Percentiles rank a stretch among this genome's conserved stretches.
phyloP scores from a whole-genome alignment of 2,329 filamentous ascomycete genomes.

The Penicillium sp. region DNA sequence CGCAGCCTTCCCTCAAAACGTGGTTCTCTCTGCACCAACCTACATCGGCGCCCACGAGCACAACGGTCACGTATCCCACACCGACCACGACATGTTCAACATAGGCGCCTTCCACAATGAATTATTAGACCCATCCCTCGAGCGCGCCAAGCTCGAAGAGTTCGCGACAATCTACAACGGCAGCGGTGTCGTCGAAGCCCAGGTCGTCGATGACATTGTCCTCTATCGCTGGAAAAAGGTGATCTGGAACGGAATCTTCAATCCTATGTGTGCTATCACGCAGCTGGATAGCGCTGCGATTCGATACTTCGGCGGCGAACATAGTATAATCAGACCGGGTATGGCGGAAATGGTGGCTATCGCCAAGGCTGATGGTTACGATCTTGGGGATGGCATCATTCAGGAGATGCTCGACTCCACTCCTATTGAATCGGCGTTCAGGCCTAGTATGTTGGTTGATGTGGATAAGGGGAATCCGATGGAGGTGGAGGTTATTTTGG shows the following conservation, averaged over 20 bases:
- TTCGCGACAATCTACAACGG: slow-evolving; percentile 51
- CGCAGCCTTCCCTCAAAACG: slow-evolving; percentile 49
- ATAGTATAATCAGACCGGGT: slow-evolving; percentile 48
- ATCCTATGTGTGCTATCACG: slow-evolving; percentile 52
- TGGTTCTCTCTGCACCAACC: slow-evolving; percentile 53
- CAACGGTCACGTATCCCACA: slow-evolving; percentile 51
- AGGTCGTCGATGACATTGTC: slow-evolving; percentile 32
- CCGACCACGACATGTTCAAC: slow-evolving; percentile 50
- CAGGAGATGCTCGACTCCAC: slow-evolving; percentile 11
- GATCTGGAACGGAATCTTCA: slow-evolving; percentile 51
- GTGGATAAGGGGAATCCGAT: slow-evolving; percentile 15
- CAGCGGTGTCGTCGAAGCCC: slow-evolving; percentile 45
- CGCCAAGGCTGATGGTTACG: slow-evolving; percentile 15
- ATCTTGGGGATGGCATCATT: slow-evolving; percentile 11
- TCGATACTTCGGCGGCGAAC: slow-evolving; percentile 38
- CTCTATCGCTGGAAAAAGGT: slow-evolving; percentile 41
- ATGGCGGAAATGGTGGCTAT: slow-evolving; percentile 43
- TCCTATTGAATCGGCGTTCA: slow-evolving; percentile 11
- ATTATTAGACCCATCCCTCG: slow-evolving; percentile 18
- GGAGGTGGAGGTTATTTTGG: slow-evolving; percentile 17
- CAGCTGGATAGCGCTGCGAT: slow-evolving; percentile 52
- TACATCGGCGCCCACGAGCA: slow-evolving; percentile 52
- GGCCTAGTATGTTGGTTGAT: slow-evolving; percentile 17
- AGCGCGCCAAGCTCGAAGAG: slow-evolving; percentile 22
- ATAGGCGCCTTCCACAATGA: slow-evolving; percentile 49